Base-by-base conservation (phyloP, 495 filamentous ascomycete species). In the Aspergillus heteromorphus region DNA sequence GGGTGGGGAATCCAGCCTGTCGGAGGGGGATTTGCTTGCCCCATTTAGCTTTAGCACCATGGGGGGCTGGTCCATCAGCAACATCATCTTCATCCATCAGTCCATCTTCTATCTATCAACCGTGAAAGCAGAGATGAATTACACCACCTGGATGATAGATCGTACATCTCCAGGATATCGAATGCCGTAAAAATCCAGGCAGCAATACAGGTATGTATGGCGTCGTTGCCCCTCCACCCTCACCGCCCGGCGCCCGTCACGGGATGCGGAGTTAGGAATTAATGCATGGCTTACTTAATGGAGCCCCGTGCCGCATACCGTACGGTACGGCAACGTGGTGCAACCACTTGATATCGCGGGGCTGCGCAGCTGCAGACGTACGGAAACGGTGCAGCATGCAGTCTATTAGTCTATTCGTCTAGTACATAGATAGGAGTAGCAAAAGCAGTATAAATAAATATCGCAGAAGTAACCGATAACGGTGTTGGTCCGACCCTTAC, bases 251-350 rank as follows among this genome's bases (percentile, higher is more conserved):
- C 9, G 4, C 16, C 16, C n/a, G 29, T 38, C 34, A 38, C 34
- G 34, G 34, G 30, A 20, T 18, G 48, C 49, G 49, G 49, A 52
- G 49, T 52, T 52, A 52, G 49, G 49, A 52, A 27, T 52, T 52
- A 52, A 45, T 25, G 20, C 34, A 38, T n/a, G 34, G 34, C 34
- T 27, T 27, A 30, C 47, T 31, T 21, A 23, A 45, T 20, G 14
- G 13, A 13, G n/a, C 17, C 17, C 23, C 4, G 6, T 13, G 11
- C 4, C 11, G n/a, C 25, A 2, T 30, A 48, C 45, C 21, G 17
- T 30, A 48, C 45, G 23, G 8, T 11, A 48, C 23, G 13, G 3
- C 8, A 48, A 38, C 34, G 34, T 38, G 34, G 34, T n/a, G 11
- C 34, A n/a, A 38, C 34, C 34, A 38, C n/a, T n/a, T 38, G 34